phyloP scores from a whole-genome alignment of 176 grass and related monocot species.

The Dactylis glomerata region DNA sequence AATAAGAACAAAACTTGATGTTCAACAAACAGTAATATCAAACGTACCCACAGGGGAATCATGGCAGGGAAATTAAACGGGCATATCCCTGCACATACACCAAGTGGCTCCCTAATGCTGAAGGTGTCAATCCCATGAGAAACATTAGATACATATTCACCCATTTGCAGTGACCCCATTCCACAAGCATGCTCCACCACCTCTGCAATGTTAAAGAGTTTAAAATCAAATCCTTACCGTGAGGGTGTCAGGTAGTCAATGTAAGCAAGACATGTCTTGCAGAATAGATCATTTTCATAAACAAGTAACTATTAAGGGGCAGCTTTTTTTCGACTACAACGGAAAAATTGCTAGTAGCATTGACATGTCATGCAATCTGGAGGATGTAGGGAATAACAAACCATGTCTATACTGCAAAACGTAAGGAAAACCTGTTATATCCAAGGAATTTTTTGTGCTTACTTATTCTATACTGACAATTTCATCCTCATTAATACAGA shows the following conservation, averaged over 20 bases:
- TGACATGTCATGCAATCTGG: not conserved
- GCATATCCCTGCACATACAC: slow-evolving; percentile 93
- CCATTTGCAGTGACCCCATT: slow-evolving; percentile 93
- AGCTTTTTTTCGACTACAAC: not conserved
- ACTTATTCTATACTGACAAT: too few relatives aligned
- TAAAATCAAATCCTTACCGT: slow-evolving; percentile 17
- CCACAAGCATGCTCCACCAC: slow-evolving; percentile 99
- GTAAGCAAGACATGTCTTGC: not conserved
- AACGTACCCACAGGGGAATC: slow-evolving; percentile 95
- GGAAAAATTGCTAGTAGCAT: not conserved
- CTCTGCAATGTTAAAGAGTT: slow-evolving; percentile 53
- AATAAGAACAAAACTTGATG: slow-evolving; percentile 2
- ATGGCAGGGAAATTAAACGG: slow-evolving; percentile 99
- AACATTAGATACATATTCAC: slow-evolving; percentile 85
- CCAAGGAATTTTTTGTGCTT: too few relatives aligned
- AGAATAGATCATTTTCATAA: not conserved
- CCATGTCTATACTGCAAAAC: not conserved
- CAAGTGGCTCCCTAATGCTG: slow-evolving; percentile 92
- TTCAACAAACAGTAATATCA: slow-evolving; percentile 14
- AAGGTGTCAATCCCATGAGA: slow-evolving; percentile 90
- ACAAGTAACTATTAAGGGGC: not conserved
- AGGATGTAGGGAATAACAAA: slow-evolving; percentile 4
- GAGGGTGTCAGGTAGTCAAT: not conserved
- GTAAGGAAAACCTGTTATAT: not conserved
- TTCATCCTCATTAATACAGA: too few relatives aligned